Evolutionary conservation across 2,329 filamentous ascomycete genomes (phyloP), one percentile per base, ranked within the genome.

Genomic region (Paracoccidioides brasiliensis): DNA sequence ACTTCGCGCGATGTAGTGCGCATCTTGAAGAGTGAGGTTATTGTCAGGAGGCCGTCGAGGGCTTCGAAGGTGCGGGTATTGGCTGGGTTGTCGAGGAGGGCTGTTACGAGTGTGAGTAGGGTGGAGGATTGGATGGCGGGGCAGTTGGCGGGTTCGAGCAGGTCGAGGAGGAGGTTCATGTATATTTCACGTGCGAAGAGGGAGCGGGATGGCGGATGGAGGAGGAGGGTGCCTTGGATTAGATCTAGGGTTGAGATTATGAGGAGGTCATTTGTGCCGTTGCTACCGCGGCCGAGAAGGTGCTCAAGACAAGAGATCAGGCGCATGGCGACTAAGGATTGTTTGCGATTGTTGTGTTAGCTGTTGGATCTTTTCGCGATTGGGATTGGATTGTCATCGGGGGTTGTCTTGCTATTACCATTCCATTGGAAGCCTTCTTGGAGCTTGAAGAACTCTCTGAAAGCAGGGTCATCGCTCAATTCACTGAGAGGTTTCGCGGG

Each of bases 341-440:
- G 10, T 32, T 45, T 45, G 22, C 5, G 10, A 22, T 48, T 12
- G 28, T 22, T n/a, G 53, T 41, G 43, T 50, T 15, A 56, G 45
- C 50, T 37, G 8, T 12, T 40, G 28, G 8, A 15, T 41, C 8
- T 53, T 5, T 37, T 35, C 9, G 15, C 30, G 12, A 43, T 37
- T 12, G 32, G 10, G 14, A 22, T 28, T 38, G 7, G 5, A n/a
- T n/a, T n/a, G 8, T 10, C 32, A 1, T 22, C 5, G 40, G 3
- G 10, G 12, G 4, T 42, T 22, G 46, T 30, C 5, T 52, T 33
- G 44, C n/a, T 58, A 73, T 57, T 69, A 84, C 81, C 79, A 74
- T 98, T 98, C 87, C 90, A 97, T 74, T 97, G 89, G 68, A 98
- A 98, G 2, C 90, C 88, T 67, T 97, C 90, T 70, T 98, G 93